phyloP scores from a whole-genome alignment of 768 basidiomycete species.

The Mycena epipterygia region DNA sequence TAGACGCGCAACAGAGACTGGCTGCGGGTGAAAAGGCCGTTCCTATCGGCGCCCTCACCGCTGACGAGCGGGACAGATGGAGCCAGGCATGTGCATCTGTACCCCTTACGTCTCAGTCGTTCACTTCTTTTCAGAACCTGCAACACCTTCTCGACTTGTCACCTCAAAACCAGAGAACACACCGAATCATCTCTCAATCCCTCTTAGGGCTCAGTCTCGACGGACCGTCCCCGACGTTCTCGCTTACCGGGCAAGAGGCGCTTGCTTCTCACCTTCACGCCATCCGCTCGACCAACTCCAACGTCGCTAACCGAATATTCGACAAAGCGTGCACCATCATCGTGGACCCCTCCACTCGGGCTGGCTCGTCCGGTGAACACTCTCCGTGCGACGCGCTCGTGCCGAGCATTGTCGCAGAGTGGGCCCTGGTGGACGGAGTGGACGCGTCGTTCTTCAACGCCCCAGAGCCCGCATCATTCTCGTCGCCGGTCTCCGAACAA shows the following conservation, averaged over 20 bases:
- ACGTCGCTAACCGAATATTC: constrained; percentile 86
- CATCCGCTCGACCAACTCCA: constrained; percentile 71
- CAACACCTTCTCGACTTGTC: constrained; percentile 76
- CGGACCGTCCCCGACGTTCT: constrained; percentile 66
- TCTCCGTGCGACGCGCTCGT: constrained; percentile 92
- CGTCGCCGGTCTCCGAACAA: constrained; percentile 24
- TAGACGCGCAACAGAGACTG: constrained; percentile 70
- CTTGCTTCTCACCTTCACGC: constrained; percentile 84
- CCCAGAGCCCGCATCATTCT: constrained; percentile 47
- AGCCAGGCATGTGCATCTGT: constrained; percentile 63
- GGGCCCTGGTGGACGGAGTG: constrained; percentile 79
- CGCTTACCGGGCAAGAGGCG: constrained; percentile 47
- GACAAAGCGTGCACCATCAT: constrained; percentile 90
- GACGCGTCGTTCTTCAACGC: constrained; percentile 53
- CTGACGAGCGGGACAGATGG: constrained; percentile 89
- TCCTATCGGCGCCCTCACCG: constrained; percentile 79
- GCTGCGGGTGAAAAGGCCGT: constrained; percentile 68
- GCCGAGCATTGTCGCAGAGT: constrained; percentile 89
- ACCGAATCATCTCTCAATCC: constrained; percentile 78
- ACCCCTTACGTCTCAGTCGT: constrained; percentile 1
- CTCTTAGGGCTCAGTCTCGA: constrained; percentile 89
- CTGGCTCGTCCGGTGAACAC: constrained; percentile 92
- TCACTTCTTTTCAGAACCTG: constrained; percentile 69
- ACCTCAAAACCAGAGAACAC: constrained; percentile 69
- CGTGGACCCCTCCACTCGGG: constrained; percentile 87